Evolutionary conservation across 208 protist genomes (phyloP), one percentile per base, ranked within the genome.

Genomic region (Leishmania turanica): DNA sequence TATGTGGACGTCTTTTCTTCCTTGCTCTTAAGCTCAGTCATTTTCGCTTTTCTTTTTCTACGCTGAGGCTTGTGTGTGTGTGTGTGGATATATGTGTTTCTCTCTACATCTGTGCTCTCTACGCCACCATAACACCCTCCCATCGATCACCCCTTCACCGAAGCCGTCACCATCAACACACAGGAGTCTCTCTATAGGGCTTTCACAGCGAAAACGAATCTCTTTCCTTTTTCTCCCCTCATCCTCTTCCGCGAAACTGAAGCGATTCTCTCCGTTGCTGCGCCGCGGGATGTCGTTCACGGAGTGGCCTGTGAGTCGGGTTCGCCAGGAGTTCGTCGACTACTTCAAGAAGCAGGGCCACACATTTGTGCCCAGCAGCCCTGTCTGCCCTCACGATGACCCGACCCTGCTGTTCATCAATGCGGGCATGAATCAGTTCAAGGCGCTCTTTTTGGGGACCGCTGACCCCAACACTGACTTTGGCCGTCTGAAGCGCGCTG

Each of bases 381-480:
- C 94, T 17, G 98, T 99, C 3, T 96, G 99, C 21, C 99, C 99
- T 7, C 87, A 95, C 65, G 91, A 99, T 80, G 99, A 99, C 92
- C 98, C 98, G 13, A 99, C 99, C 1, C 95, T 99, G 31, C 94
- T 99, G 45, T 99, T 99, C 86, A 95, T 95, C 83, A 99, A 99
- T 83, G 98, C 99, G 9, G 99, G 99, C 62, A 99, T 99, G 97
- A 99, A 98, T 79, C 96, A 99, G 90, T 99, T 99, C 92, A 99
- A 99, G 91, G 90, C 93, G 42, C 94, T 99, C 71, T 99, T 99
- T 84, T 91, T 99, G 13, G 99, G 99, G 56, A 97, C 94, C 19
- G 98, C 91, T 5, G 97, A 99, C 86, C 98, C 98, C 34, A 95
- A 93, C 72, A 98, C 89, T 45, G 90, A 96, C 24, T 96, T 99